These are phyloP conservation scores for Fusarium sp. DNA, from an alignment of 2,329 filamentous ascomycete genomes.

Conservation along the genomic window DNA sequence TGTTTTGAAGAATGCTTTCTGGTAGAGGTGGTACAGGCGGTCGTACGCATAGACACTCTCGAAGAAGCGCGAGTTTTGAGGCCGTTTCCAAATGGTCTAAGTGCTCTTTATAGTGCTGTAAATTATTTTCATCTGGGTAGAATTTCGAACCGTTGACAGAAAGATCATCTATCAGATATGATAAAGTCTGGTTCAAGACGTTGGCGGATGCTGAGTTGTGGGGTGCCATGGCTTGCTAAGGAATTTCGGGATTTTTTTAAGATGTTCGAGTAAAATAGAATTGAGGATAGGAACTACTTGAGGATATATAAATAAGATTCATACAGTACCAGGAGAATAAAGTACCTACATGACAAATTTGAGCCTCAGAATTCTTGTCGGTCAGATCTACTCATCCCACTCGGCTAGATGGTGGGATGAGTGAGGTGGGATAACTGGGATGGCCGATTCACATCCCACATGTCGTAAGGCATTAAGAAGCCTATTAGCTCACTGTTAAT, in stretches of 20 bases:
- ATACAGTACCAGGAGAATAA: fast-evolving
- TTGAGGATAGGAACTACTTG: too few species aligned
- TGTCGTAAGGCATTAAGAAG: neutral
- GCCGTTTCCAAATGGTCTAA: constrained; percentile 34
- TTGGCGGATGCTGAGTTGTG: neutral
- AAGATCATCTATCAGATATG: constrained; percentile 27
- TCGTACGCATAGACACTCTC: constrained; percentile 34
- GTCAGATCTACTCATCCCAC: constrained; percentile 18
- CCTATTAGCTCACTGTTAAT: neutral
- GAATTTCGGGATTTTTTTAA: neutral
- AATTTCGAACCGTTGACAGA: neutral
- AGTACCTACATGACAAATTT: constrained; percentile 8
- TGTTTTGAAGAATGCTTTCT: constrained; percentile 7
- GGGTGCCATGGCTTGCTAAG: neutral
- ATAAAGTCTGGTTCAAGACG: constrained; percentile 13
- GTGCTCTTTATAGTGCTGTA: constrained; percentile 31
- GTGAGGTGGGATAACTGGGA: constrained; percentile 15
- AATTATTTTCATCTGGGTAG: neutral
- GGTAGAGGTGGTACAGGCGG: constrained; percentile 21
- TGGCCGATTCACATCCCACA: neutral
- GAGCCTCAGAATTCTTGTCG: neutral
- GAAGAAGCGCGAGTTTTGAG: constrained; percentile 23
- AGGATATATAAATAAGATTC: neutral
- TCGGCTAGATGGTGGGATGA: neutral
- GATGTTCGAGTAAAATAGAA: too few species aligned